Base-by-base conservation (phyloP, 2,329 filamentous ascomycete species). In the Pestalotiopsis fici region DNA sequence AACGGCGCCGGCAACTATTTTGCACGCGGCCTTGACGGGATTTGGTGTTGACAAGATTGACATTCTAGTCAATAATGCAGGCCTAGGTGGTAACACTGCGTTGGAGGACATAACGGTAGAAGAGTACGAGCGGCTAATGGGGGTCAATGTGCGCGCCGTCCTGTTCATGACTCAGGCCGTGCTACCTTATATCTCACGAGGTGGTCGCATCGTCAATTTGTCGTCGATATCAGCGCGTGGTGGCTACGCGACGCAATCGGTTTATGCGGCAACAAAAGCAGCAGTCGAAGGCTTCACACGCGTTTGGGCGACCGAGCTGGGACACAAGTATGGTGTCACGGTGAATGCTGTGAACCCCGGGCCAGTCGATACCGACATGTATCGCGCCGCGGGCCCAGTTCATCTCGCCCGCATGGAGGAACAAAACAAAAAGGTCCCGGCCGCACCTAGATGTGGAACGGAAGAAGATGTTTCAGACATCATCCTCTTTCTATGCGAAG, bases 1-100 rank as follows among this genome's bases (percentile, higher is more conserved):
- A 62, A 57, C 61, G 2, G 65, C 70, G 1, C 54, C 66, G 15
- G 15, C 25, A 13, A 47, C 31, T 25, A 70, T 73, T 28, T 7
- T 70, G 31, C 57, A 65, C 13, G 66, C 69, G 4, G 69, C 69
- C 13, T 61, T 54, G 50, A 39, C 25, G 9, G 64, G 70, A 47
- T 71, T 71, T 64, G 50, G n/a, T 13, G 56, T 23, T 21, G 31
- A 13, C 13, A 6, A 87, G 71, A 83, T 92, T 70, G 89, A 92
- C 75, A 89, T 92, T 67, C 80, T 92, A 55, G 82, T 92, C 78
- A 91, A 92, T 80, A 92, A 92, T 75, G 90, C 90, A 6, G 90
- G 89, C 9, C 75, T 81, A 1, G 72, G 80, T 59, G 76, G 85
- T 59, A 91, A 91, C 74, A 83, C 87, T 59, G 72, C 78, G 3